phyloP scores from a whole-genome alignment of 202 grass and related monocot species.

The Zoysia matrella region DNA sequence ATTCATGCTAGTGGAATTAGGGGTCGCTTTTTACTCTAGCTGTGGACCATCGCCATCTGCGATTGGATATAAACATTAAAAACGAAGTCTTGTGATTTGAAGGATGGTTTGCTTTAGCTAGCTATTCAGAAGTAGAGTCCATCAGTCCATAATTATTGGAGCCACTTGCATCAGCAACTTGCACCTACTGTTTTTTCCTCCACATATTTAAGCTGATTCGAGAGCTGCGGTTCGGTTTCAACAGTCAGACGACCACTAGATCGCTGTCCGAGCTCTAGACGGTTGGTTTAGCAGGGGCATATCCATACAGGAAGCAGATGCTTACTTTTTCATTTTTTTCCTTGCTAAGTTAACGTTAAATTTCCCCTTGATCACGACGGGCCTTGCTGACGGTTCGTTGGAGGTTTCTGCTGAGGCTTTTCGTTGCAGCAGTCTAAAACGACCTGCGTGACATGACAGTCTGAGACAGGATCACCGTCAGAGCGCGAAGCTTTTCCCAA shows the following conservation, averaged over 20 bases:
- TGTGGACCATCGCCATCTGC: not conserved
- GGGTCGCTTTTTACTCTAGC: not conserved
- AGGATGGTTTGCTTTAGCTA: too few species aligned
- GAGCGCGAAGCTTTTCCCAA: not conserved
- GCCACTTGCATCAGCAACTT: conserved; percentile 26
- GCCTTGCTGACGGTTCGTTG: not conserved
- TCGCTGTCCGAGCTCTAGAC: not conserved
- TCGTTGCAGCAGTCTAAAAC: not conserved
- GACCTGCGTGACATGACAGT: conserved; percentile 4
- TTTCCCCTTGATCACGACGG: not conserved
- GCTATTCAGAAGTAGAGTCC: not conserved
- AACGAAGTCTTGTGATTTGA: not conserved
- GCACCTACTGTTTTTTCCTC: not conserved
- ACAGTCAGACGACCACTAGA: not conserved
- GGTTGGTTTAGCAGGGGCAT: not conserved
- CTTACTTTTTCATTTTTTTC: not conserved
- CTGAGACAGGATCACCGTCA: not conserved
- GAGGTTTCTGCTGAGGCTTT: conserved; percentile 2
- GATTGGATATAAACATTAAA: conserved; percentile 10
- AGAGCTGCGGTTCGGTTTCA: not conserved
- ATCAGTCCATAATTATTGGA: conserved; percentile 24
- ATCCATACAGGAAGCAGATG: not conserved
- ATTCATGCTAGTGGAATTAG: too few species aligned
- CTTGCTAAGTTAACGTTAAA: too few species aligned
- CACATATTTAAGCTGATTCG: conserved; percentile 14